Evolutionary conservation across 2,329 filamentous ascomycete genomes (phyloP).

Genomic region (Botrytis medusae): DNA sequence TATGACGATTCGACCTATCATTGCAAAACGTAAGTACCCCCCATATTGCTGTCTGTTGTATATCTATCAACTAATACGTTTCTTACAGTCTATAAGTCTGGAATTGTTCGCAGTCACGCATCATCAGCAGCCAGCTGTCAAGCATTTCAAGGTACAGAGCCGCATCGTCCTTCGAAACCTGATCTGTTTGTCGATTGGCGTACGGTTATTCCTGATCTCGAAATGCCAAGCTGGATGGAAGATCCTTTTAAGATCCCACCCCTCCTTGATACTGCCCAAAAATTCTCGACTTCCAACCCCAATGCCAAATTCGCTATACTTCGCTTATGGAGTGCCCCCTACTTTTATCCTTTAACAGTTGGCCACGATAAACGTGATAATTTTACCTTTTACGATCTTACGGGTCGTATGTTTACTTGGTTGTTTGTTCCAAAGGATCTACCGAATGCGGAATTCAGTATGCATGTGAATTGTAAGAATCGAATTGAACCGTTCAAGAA

Average conservation of each 20-base stretch:
- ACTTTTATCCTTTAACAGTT: conserved; percentile 52
- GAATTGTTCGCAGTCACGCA: conserved; percentile 43
- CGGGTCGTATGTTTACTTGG: conserved; percentile 48
- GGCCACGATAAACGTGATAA: conserved; percentile 41
- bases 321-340: conserved; percentile 48
- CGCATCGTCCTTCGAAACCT: conserved; percentile 37
- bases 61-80: background rate
- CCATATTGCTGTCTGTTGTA: background rate
- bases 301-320: conserved; percentile 46
- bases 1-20: conserved; percentile 43
- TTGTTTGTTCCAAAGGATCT: conserved; percentile 51
- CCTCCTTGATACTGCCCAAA: conserved; percentile 39
- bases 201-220: conserved; percentile 32
- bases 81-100: conserved; percentile 47
- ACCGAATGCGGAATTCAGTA: conserved; percentile 45
- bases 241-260: conserved; percentile 41
- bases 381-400: conserved; percentile 45
- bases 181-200: conserved; percentile 49
- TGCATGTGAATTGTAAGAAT: conserved; percentile 43
- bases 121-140: conserved; percentile 39
- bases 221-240: conserved; percentile 36
- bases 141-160: conserved; percentile 43
- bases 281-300: conserved; percentile 35
- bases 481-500: conserved; percentile 25
- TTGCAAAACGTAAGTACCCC: conserved; percentile 42